These are phyloP conservation scores for Pseudopyrenochaeta lycopersici DNA, from an alignment of 2,329 filamentous ascomycete genomes.

Conservation along the genomic window DNA sequence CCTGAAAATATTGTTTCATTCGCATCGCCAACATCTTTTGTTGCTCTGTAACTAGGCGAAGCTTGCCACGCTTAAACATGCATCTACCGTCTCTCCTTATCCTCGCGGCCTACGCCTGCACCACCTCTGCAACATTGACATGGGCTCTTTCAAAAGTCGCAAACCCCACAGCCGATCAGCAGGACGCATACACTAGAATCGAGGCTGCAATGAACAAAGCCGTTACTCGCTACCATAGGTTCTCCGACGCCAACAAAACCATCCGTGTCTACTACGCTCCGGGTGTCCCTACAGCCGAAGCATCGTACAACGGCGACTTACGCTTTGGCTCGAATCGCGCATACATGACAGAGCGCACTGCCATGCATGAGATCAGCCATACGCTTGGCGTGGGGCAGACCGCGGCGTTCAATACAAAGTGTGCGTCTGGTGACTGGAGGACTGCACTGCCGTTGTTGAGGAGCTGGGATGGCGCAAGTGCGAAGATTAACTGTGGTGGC, in stretches of 20 bases:
- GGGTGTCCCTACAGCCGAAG: constrained; percentile 45
- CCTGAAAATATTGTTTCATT: not conserved
- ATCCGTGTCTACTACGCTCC: constrained; percentile 42
- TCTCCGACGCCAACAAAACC: constrained; percentile 33
- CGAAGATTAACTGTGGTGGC: constrained; percentile 45
- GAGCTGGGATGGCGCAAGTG: constrained; percentile 39
- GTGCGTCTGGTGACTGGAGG: constrained; percentile 40
- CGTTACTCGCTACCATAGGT: constrained; percentile 34
- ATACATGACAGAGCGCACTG: constrained; percentile 48
- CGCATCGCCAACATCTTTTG: not conserved
- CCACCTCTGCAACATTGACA: constrained; percentile 29
- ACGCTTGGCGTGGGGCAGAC: constrained; percentile 47
- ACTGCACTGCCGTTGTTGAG: constrained; percentile 43
- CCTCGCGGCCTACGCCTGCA: constrained; percentile 28
- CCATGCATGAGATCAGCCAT: constrained; percentile 47
- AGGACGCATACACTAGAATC: constrained; percentile 44
- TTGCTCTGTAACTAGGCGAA: not conserved
- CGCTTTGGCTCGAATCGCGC: constrained; percentile 43
- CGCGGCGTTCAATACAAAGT: constrained; percentile 39
- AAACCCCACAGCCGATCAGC: constrained; percentile 41
- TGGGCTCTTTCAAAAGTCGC: constrained; percentile 39
- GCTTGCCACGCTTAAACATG: constrained; percentile 15
- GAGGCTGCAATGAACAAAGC: constrained; percentile 43
- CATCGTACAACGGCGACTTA: constrained; percentile 46
- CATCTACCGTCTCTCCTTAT: constrained; percentile 29